Base-by-base conservation (phyloP, 106 monocot species). In the Allium fistulosum region DNA sequence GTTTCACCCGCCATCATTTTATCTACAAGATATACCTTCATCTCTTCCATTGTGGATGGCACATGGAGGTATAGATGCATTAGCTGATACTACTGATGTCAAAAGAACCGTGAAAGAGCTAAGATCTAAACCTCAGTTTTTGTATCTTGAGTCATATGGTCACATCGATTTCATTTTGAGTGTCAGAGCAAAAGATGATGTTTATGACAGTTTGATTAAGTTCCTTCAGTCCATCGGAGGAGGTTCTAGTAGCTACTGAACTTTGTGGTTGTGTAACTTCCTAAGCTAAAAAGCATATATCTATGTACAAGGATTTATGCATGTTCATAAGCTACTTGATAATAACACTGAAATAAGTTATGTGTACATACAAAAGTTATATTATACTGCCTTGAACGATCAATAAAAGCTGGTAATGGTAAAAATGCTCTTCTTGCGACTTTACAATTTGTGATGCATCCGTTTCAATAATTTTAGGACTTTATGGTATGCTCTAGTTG, bases 111-210 rank as follows among this genome's bases (percentile, higher is more conserved):
- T 92, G 51, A 69, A 69, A 27, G 92, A 80, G 55, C 59, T 99
- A 72, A 77, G 26, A 63, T 80, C 89, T 10, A 63, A 76, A 7
- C 97, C 97, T 4, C 71, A 92, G 49, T 50, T 87, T 57, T 15
- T 89, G 46, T 99, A 87, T 71, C 67, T 89, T 48, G 82, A 90
- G 11, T 76, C 82, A 14, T 99, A 99, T 58, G 97, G 92, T 49
- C 92, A 99, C 50, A 75, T 99, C 50, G 97, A 99, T 61, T 99
- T 99, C 75, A 81, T 99, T 63, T 71, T 92, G 82, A 78, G 97
- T 12, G 71, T 79, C 2, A 78, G 73, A 69, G 97, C 97, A 4
- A 88, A 74, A 45, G 73, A 47, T 7, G 97, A 99, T 66, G 80
- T 92, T 4, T 99, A 90, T 67, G 75, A 18, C 26, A 63, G 82